Evolutionary conservation across 345 rosid genomes (phyloP), one percentile per base, ranked within the genome.

Genomic region (Heritiera fomes): DNA sequence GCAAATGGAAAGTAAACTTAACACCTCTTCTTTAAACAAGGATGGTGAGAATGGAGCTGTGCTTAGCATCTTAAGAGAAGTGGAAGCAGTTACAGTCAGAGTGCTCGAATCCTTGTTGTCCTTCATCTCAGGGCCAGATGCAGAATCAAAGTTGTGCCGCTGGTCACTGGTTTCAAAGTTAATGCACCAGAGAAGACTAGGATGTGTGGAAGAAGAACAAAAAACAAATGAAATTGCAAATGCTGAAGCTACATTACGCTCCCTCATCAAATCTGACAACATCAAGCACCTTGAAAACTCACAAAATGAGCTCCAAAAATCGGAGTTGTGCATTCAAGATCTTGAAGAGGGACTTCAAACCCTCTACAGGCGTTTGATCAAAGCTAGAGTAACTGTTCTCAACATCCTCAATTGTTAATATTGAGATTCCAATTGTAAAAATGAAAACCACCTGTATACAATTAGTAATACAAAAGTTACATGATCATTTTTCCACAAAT

Each of bases 341-440:
- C 83, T 85, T 53, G 87, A 87, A 78, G 85, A 83, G 43, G 86
- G 82, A 40, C 50, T 80, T 71, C 87, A 87, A 8, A 75, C 78
- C 63, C 55, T 84, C 15, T 82, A 76, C 10, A 84, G 77, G 73
- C 74, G 80, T 17, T 59, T 87, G 78, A 86, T 89, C 34, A 89
- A 87, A 78, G 80, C 80, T 56, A 86, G 89, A 80, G 92, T 77
- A 23, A 84, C 84, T 7, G n/a, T 89, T 80, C 90, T 91, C 60
- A 88, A 84, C 43, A 81, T 77, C 60, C 55, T 83, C 17, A 77
- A 77, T 53, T 47, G 49, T 32, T 75, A 75, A 47, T 28, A 10
- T 75, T 65, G 68, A 15, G 8, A 47, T 46, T 28, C 8, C 8
- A 71, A 28, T 7, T 71, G 59, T 50, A 49, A 6, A 47, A 3